A percentile compares a stretch with the other conserved stretches of the same genome.
Evolutionary conservation across 192 early-diverging fungal genomes (phyloP).

Genomic region (Entomortierella chlamydospora): DNA sequence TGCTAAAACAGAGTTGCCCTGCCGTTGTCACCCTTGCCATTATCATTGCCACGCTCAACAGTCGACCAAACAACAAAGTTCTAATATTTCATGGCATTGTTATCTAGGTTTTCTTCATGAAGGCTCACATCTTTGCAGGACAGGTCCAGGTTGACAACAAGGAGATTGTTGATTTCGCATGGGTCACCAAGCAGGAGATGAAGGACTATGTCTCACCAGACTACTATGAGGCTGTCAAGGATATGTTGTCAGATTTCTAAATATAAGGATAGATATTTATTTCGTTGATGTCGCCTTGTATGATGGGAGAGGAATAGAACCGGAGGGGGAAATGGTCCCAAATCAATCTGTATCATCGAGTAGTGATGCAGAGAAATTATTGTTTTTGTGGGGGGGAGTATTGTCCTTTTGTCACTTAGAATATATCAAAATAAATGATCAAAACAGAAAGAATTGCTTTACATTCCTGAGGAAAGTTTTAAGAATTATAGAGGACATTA

Average conservation of each 20-base stretch:
- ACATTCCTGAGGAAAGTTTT: too few species aligned
- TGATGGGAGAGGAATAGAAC: background rate
- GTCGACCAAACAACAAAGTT: too few species aligned
- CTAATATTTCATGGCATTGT: too few species aligned
- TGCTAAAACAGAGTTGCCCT: too few species aligned
- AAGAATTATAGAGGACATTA: too few species aligned
- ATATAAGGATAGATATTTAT: background rate
- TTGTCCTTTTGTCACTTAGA: conserved; percentile 13
- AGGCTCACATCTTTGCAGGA: conserved; percentile 83
- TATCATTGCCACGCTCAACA: too few species aligned
- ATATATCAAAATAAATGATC: background rate
- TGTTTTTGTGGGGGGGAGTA: background rate
- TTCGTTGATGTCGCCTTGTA: background rate
- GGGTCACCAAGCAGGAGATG: conserved; percentile 80
- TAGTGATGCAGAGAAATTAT: too few species aligned
- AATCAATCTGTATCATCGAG: too few species aligned
- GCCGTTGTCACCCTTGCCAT: too few species aligned
- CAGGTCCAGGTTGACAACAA: conserved; percentile 71
- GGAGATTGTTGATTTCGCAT: conserved; percentile 75
- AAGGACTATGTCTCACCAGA: conserved; percentile 58
- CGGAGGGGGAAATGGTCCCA: too few species aligned
- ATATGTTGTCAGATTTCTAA: conserved; percentile 66
- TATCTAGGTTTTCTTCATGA: conserved; percentile 84
- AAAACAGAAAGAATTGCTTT: too few species aligned
- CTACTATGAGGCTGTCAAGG: conserved; percentile 65